Percentiles rank a stretch among this genome's conserved stretches.
These are phyloP conservation scores for Suhomyces anneliseae DNA, from an alignment of 1,139 yeast genomes.

Conservation along the genomic window DNA sequence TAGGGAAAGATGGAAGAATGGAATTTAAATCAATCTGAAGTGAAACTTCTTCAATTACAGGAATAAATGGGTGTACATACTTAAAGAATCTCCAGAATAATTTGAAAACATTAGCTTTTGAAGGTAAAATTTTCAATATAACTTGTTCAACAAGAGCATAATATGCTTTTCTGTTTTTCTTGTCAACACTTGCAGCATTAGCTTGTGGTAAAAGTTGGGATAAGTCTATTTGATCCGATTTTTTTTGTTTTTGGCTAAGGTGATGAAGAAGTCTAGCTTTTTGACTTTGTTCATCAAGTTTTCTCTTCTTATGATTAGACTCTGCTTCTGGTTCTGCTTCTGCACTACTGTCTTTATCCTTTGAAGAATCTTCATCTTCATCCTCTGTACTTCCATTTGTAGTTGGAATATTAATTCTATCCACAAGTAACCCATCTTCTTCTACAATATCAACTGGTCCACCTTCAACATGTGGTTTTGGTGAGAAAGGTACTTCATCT, in stretches of 20 bases:
- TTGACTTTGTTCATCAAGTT: not conserved
- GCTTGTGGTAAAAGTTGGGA: slow-evolving; percentile 22
- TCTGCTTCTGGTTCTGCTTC: not conserved
- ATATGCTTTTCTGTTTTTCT: slow-evolving; percentile 24
- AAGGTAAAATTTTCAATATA: slow-evolving; percentile 34
- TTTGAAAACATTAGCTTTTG: slow-evolving; percentile 26
- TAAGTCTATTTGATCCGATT: slow-evolving; percentile 1
- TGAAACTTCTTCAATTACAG: slow-evolving; percentile 35
- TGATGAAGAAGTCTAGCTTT: not conserved
- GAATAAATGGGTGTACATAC: slow-evolving; percentile 42
- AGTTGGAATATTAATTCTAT: slow-evolving; percentile 14
- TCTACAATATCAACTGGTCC: slow-evolving; percentile 17
- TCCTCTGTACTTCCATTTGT: slow-evolving; percentile 12
- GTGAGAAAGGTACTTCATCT: not conserved
- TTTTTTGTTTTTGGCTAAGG: not conserved
- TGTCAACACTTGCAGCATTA: slow-evolving; percentile 19
- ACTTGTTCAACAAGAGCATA: slow-evolving; percentile 32
- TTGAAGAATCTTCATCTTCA: slow-evolving; percentile 16
- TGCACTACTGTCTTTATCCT: slow-evolving; percentile 11
- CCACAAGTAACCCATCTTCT: slow-evolving; percentile 22
- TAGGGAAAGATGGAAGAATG: slow-evolving; percentile 31
- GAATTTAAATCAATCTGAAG: slow-evolving; percentile 28
- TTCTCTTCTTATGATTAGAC: not conserved
- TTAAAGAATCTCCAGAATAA: slow-evolving; percentile 40
- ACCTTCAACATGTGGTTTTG: slow-evolving; percentile 11